Evolutionary conservation across 441 rosid species (phyloP), one percentile per base, ranked within the genome.

Genomic region (Melastoma candidum): DNA sequence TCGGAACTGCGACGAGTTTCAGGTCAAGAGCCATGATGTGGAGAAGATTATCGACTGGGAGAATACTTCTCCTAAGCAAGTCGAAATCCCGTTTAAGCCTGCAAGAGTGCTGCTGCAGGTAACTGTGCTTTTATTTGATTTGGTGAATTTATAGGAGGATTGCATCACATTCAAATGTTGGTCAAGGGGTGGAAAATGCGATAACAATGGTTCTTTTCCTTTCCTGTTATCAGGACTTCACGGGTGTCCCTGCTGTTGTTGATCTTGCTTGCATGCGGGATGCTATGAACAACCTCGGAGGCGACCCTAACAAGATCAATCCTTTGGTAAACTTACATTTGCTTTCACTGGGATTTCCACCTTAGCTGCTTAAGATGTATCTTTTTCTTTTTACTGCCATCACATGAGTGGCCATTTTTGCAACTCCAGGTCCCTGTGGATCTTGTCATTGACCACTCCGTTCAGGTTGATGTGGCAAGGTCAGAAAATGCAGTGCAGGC

Each of bases 21-120:
- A 82, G 74, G 83, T 82, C 39, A 79, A 74, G 71, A 73, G 81
- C 54, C 66, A 73, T 44, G 87, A 81, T 71, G 82, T 81, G 25
- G 87, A 81, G 87, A 80, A 80, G 77, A 81, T 81, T 54, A 70
- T 81, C 56, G 84, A 82, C 46, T 82, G 88, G 88, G 82, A 78
- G 59, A 82, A 68, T 46, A 68, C 84, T 6, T 57, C 84, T 49
- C 88, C 82, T 12, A 82, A 75, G 50, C 80, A 67, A 50, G 88
- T 82, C 41, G 88, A 82, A 71, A 82, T 82, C 63, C 88, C 88
- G 4, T 82, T 82, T 54, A 82, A 79, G 65, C 88, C 88, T 3
- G 84, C 88, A 48, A 73, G 88, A 49, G 88, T 82, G 56, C 72
- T 82, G 57, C 84, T 82, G 53, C 88, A 82, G 88, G 88, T 79